Evolutionary conservation across 2,329 filamentous ascomycete species (phyloP), one percentile per base, ranked within the genome.

Genomic region (Penicillium sp.): DNA sequence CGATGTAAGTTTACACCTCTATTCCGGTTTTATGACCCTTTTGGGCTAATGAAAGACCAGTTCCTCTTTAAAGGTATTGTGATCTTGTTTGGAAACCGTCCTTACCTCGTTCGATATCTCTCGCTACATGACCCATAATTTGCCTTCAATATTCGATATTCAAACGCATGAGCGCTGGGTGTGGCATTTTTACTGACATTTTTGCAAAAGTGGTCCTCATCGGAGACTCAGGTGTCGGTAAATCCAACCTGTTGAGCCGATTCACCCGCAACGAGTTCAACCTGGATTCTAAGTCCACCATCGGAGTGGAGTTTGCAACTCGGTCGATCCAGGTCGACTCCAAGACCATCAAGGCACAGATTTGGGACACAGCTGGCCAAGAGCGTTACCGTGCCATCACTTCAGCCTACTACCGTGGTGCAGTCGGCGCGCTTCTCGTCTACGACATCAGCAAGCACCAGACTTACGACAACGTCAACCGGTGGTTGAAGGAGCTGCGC

Each of bases 241-340:
- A 98, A 81, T 98, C 93, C 79, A 98, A 98, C 78, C 88, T 98
- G 65, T 81, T 98, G 76, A 96, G 90, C 77, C 88, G 94, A 75
- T 98, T 98, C 83, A 97, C 93, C 64, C 90, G 93, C 71, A 97
- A 98, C 75, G 93, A 98, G 77, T 98, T 98, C 86, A 97, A 97
- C 77, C 82, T 97, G 60, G 93, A 98, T 76, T 95, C 91, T 73
- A 97, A 98, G 83, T 97, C 93, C 56, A 98, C 93, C 63, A 98
- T 98, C 76, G 93, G 93, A 66, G 93, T 98, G 73, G 93, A 98
- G 76, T 98, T 98, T 72, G 93, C 94, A 64, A 98, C 93, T 62
- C 85, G 93, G 57, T 96, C 90, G 61, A 98, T 98, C 71, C 91
- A 97, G 76, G 93, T 98, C 66, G 93, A 98, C 75, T 87, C 88